Base-by-base conservation (phyloP, 805 yeast genomes). In the Helenozyma rhizophorensis region DNA sequence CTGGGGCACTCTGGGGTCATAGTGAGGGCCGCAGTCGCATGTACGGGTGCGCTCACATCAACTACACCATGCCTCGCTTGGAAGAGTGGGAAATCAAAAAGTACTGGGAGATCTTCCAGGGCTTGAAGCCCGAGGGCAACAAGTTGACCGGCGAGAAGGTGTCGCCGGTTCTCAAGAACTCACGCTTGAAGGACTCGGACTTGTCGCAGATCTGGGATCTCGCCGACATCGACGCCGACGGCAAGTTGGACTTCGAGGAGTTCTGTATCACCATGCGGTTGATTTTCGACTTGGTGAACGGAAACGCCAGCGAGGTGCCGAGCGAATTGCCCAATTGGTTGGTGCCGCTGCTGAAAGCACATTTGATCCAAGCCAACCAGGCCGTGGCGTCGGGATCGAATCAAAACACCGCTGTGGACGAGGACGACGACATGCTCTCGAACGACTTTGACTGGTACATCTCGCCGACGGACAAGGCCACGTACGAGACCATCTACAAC, bases 221-320 rank as follows among this genome's bases (percentile, higher is more conserved):
- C 30, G 80, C 49, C 22, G 49, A 45, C 23, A 45, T 45, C 27
- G 50, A 45, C 34, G 24, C 33, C 29, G 50, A 45, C 38, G 48
- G 50, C 25, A 68, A 70, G 45, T 70, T 93, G 48, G 99, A 93
- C 60, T 93, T 93, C 57, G 99, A 93, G 61, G 99, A 93, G 63
- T 93, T 93, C 59, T 93, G 97, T 54, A 86, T 93, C 43, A 90
- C 97, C 32, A 93, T 93, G 99, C 74, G 97, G 47, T 71, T 93
- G 35, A 85, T 90, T 27, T 93, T 88, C 54, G 98, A 93, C 55
- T 58, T 83, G 54, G 90, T 93, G 34, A 89, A 93, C 58, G 86
- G 89, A 12, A 65, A 60, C 27, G 45, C 51, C 24, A 47, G 69
- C 12, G 58, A 65, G 13, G 67, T 89, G 5, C 98, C 98, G 1